These are phyloP conservation scores for Paecilomyces variotii DNA, from an alignment of 2,329 filamentous ascomycete species.

Conservation along the genomic window DNA sequence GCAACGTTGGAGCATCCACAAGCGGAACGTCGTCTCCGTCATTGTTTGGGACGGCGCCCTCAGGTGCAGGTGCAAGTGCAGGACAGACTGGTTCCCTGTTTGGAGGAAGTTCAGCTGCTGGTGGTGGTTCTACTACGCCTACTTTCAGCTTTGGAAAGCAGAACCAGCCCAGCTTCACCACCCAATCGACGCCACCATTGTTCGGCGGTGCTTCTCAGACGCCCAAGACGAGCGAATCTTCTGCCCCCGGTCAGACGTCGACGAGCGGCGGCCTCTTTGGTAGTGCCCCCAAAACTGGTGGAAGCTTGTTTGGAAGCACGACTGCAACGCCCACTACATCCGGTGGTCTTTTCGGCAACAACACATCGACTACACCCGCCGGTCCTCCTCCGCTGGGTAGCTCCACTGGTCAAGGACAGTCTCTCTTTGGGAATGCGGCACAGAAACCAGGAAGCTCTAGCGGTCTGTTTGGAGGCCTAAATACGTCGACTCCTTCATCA, in stretches of 20 bases:
- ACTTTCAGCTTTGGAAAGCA: slow-evolving; percentile 28
- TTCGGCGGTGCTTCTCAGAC: slow-evolving; percentile 26
- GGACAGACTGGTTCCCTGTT: slow-evolving; percentile 18
- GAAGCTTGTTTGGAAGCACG: slow-evolving; percentile 23
- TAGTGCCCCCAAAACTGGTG: slow-evolving; percentile 15
- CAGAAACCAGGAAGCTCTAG: slow-evolving; percentile 15
- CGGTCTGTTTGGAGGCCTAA: slow-evolving; percentile 19
- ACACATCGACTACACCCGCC: slow-evolving; percentile 42
- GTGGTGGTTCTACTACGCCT: slow-evolving; percentile 14
- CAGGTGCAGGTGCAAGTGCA: slow-evolving; percentile 14
- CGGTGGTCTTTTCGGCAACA: slow-evolving; percentile 29
- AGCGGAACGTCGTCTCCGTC: slow-evolving; percentile 24
- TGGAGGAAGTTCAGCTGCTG: slow-evolving; percentile 15
- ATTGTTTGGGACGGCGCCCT: slow-evolving; percentile 24
- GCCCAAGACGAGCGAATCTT: slow-evolving; percentile 28
- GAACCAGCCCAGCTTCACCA: slow-evolving; percentile 15
- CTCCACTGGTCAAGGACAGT: slow-evolving; percentile 20
- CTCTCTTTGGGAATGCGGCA: slow-evolving; percentile 18
- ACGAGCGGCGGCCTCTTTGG: slow-evolving; percentile 25
- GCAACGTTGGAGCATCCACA: slow-evolving; percentile 30
- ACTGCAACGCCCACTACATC: slow-evolving; percentile 33
- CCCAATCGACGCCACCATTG: slow-evolving; percentile 16
- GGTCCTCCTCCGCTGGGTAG: slow-evolving; percentile 36
- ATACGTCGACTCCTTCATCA: slow-evolving; percentile 13
- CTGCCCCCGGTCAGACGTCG: slow-evolving; percentile 23